Conservation (phyloP, 129 eudicot species). For the Arctium minus region DNA sequence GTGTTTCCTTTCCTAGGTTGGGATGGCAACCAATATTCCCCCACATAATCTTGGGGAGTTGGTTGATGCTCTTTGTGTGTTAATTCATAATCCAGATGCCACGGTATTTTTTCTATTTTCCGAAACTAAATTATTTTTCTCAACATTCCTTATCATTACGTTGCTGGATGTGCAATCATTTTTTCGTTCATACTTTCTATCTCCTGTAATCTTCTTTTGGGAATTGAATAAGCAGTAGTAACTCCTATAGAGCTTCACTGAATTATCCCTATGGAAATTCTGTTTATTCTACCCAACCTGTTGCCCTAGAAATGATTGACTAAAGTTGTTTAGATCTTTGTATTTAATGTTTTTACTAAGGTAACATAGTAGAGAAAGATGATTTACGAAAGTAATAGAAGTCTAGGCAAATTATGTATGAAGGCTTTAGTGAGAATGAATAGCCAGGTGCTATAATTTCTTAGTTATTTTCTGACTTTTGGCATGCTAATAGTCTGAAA, state of each 20-base stretch:
- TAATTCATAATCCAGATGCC: conserved; percentile 92
- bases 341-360: not conserved
- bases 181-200: not conserved
- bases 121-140: not conserved
- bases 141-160: not conserved
- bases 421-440: not conserved
- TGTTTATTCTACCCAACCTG: not conserved
- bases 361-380: not conserved
- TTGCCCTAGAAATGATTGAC: not conserved
- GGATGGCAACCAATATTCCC: conserved; percentile 98
- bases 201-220: not conserved
- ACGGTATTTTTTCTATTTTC: conserved; percentile 46
- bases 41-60: conserved; percentile 98
- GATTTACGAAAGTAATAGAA: not conserved
- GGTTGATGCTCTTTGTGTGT: conserved; percentile 80
- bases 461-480: not conserved
- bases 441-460: not conserved
- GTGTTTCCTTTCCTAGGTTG: conserved; percentile 45
- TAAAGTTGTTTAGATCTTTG: not conserved
- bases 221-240: not conserved
- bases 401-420: not conserved
- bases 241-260: not conserved
- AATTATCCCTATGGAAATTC: not conserved
- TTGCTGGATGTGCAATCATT: not conserved
- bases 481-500: not conserved